Evolutionary conservation across 352 stramenopile genomes (phyloP).

Genomic region (Blastocystis sp.): DNA sequence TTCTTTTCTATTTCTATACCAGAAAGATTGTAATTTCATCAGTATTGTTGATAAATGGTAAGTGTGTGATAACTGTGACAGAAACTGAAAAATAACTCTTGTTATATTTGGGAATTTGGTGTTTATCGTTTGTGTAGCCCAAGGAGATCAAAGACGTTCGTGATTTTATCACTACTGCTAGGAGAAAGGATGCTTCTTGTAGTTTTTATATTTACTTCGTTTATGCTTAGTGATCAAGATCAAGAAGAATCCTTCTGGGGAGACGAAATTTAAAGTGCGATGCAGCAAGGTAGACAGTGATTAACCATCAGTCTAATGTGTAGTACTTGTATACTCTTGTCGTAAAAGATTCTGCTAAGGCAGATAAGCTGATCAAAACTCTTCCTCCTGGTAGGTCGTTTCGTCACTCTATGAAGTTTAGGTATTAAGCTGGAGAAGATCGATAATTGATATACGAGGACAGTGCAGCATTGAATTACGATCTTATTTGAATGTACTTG

Average conservation of each 20-base stretch:
- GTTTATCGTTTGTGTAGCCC: constrained; percentile 46
- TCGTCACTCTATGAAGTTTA: neutral
- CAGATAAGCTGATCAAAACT: constrained; percentile 42
- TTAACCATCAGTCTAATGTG: neutral
- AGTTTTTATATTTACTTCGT: neutral
- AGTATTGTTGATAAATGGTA: constrained; percentile 13
- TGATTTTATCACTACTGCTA: constrained; percentile 48
- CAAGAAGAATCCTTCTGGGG: constrained; percentile 55
- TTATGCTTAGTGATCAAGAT: constrained; percentile 62
- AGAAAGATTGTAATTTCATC: constrained; percentile 46
- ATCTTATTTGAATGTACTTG: neutral
- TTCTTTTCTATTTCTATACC: neutral
- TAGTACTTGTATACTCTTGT: constrained; percentile 63
- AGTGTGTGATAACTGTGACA: neutral
- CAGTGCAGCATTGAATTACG: neutral
- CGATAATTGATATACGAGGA: neutral
- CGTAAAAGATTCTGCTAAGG: constrained; percentile 53
- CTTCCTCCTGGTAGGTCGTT: constrained; percentile 46
- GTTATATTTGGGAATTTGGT: neutral
- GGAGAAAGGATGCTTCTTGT: constrained; percentile 62
- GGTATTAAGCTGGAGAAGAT: neutral
- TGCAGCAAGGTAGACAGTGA: constrained; percentile 49
- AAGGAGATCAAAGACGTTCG: constrained; percentile 63
- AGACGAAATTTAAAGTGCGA: constrained; percentile 62
- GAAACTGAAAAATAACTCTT: neutral